phyloP scores from a whole-genome alignment of 2,329 filamentous ascomycete species.

The Penicillium decumbens region DNA sequence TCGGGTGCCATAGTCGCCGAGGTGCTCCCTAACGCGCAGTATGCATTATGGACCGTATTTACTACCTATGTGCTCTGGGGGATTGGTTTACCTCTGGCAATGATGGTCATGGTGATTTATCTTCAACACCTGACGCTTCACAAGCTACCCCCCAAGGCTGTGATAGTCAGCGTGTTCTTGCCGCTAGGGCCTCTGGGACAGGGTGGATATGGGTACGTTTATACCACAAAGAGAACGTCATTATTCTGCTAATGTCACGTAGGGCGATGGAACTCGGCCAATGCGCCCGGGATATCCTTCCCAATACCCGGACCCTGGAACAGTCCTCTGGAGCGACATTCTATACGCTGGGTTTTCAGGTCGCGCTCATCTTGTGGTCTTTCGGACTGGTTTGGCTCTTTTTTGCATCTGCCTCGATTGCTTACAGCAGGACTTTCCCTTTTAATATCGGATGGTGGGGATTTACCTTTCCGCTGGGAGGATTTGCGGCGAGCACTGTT shows the following conservation, averaged over 20 bases:
- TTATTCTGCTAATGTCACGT: neutral
- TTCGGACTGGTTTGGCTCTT: slow-evolving; percentile 42
- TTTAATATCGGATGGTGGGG: slow-evolving; percentile 64
- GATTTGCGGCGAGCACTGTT: slow-evolving; percentile 48
- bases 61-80: slow-evolving; percentile 68
- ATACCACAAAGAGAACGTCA: neutral
- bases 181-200: slow-evolving; percentile 64
- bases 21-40: slow-evolving; percentile 51
- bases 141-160: slow-evolving; percentile 63
- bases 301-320: slow-evolving; percentile 31
- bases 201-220: slow-evolving; percentile 53
- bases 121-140: slow-evolving; percentile 64
- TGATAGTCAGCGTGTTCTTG: slow-evolving; percentile 65
- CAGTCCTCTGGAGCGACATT: slow-evolving; percentile 30
- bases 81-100: slow-evolving; percentile 57
- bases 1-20: slow-evolving; percentile 60
- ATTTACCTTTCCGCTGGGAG: slow-evolving; percentile 57
- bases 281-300: slow-evolving; percentile 40
- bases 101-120: slow-evolving; percentile 64
- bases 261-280: slow-evolving; percentile 50
- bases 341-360: slow-evolving; percentile 35
- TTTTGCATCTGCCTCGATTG: slow-evolving; percentile 37
- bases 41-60: slow-evolving; percentile 60
- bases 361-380: slow-evolving; percentile 38
- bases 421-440: slow-evolving; percentile 42